These are phyloP conservation scores for Beauveria asiatica DNA, from an alignment of 2,329 filamentous ascomycete genomes.

Conservation along the genomic window DNA sequence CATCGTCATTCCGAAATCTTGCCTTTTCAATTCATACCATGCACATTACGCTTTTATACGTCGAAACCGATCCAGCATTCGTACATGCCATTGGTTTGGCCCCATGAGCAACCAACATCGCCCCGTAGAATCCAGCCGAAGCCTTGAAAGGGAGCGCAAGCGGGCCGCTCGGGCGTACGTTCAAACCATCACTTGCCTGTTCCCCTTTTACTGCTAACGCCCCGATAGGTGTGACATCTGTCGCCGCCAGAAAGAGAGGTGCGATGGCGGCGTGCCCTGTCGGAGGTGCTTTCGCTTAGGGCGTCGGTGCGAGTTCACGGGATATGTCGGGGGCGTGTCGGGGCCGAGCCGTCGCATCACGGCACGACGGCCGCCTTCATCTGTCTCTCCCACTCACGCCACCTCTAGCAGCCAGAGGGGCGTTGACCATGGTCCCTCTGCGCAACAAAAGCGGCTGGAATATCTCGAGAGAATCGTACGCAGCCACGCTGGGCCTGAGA, in stretches of 20 bases:
- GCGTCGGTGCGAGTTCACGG: slow-evolving; percentile 38
- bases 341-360: not conserved
- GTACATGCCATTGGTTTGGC: not conserved
- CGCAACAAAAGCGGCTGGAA: slow-evolving; percentile 10
- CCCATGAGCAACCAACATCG: slow-evolving; percentile 13
- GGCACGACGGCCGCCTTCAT: not conserved
- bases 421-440: not conserved
- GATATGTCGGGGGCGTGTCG: slow-evolving; percentile 18
- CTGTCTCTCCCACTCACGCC: not conserved
- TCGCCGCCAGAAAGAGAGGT: slow-evolving; percentile 47
- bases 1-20: not conserved
- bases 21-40: not conserved
- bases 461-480: slow-evolving; percentile 8
- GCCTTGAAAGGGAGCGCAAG: slow-evolving; percentile 21
- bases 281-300: slow-evolving; percentile 42
- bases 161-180: slow-evolving; percentile 21
- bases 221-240: slow-evolving; percentile 41
- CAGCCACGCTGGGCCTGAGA: slow-evolving; percentile 9
- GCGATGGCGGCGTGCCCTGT: slow-evolving; percentile 46
- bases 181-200: not conserved
- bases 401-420: not conserved
- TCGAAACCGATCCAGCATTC: not conserved
- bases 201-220: not conserved
- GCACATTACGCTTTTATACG: not conserved
- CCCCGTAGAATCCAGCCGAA: slow-evolving; percentile 15